Evolutionary conservation across 2,329 filamentous ascomycete genomes (phyloP), one percentile per base, ranked within the genome.

Genomic region (Cryphonectria naterciae): DNA sequence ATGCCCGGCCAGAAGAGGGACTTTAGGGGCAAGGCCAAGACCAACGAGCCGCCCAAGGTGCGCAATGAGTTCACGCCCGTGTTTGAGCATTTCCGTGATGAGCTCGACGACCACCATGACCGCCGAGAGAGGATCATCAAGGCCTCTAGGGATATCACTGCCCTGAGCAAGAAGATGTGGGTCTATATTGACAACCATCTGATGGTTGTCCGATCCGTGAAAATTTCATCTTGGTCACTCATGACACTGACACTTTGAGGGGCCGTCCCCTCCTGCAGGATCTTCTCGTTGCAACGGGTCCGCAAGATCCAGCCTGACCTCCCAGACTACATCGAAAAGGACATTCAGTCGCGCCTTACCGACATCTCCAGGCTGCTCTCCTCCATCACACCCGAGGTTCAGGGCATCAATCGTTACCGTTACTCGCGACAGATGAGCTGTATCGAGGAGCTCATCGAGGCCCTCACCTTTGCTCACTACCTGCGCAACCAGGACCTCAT

Each of bases 151-250:
- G 96, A 99, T 80, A 93, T 99, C 71, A 99, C 96, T 8, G 94
- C 94, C 0, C 85, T 94, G 68, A 97, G 94, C 82, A 99, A 99
- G 86, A 99, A 98, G 84, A 97, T 98, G 94, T 97, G 81, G 83
- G 86, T 75, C 41, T 11, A 52, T 71, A 56, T 32, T 60, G 56
- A 4, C 56, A 32, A 28, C 56, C 25, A 17, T 8, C 28, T 17
- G 56, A 32, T 8, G 19, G 32, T n/a, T 37, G 35, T 6, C 7
- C 56, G 13, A 1, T 60, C 13, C 13, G 4, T 43, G 13, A 17
- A 43, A 43, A 43, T 13, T 2, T 4, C 28, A 28, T 62, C 13
- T 5, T 46, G 13, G 13, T 64, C 15, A 10, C 39, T 32, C 37
- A 39, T 13, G 39, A 74, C 43, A 32, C 10, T 63, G 28, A 70